Base-by-base conservation (phyloP, 495 filamentous ascomycete species). In the Trichoderma reesei region DNA sequence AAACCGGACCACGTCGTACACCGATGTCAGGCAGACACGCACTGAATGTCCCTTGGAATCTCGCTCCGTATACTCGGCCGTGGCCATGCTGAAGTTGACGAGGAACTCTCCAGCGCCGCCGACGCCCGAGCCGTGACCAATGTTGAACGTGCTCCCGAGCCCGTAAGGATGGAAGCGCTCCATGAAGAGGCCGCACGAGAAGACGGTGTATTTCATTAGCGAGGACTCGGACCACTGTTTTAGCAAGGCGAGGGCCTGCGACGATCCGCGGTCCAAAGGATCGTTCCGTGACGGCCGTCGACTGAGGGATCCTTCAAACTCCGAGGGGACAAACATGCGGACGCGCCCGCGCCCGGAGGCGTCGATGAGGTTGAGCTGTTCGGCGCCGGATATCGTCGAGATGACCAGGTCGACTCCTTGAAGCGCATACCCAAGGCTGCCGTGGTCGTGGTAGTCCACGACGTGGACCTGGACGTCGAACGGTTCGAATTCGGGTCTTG, bases 181-280 rank as follows among this genome's bases (percentile, higher is more conserved):
- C 76, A 89, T 90, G 68, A 91, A 85, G n/a, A 90, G 69, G 41
- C 88, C 88, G 70, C 88, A 91, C 1, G 82, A 81, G 66, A 91
- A 90, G 41, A 85, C 78, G 4, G 87, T 87, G 64, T 79, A 88
- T 48, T 83, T 74, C 75, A 90, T 85, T 31, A 70, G 67, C 65
- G 81, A 72, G 7, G 71, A 69, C 18, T 67, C 69, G 33, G 76
- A 78, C 72, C 73, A 75, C 65, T 82, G 81, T 46, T 79, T 79
- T 14, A 91, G 79, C 5, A 80, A 73, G 20, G 78, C 75, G 16
- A 86, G 76, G 1, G 85, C 85, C 9, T 74, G 74, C 37, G 72
- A 74, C 3, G 74, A 79, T 36, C 70, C 74, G 59, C 72, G 77
- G 41, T 82, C 75, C 65, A 82, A 79, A 5, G 86, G 85, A 41